Percentiles rank a stretch among this genome's conserved stretches.
These are phyloP conservation scores for Osmanthus fragrans DNA, from an alignment of 257 asterid genomes.

Conservation along the genomic window DNA sequence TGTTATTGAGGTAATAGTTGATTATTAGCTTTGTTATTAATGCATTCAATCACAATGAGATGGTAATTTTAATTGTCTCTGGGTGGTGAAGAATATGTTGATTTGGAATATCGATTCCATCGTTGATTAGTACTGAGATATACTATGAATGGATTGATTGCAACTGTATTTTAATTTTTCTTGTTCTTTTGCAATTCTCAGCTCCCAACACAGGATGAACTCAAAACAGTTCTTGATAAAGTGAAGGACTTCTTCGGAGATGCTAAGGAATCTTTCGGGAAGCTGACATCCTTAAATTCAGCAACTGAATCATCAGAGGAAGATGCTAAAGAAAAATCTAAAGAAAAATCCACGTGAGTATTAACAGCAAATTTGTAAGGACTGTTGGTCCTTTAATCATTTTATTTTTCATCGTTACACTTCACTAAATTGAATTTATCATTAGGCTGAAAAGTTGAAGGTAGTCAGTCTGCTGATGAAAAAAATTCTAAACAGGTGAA, in stretches of 20 bases:
- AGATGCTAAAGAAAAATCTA: conserved; percentile 44
- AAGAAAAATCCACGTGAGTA: conserved; percentile 64
- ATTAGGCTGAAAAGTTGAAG: conserved; percentile 49
- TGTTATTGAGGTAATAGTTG: conserved; percentile 70
- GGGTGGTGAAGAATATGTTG: neutral
- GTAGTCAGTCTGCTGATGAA: conserved; percentile 9
- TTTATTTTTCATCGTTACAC: neutral
- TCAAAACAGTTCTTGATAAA: conserved; percentile 83
- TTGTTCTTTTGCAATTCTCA: conserved; percentile 24
- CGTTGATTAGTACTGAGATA: neutral
- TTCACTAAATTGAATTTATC: conserved; percentile 1
- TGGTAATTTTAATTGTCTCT: neutral
- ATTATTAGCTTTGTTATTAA: neutral
- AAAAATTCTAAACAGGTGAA: conserved; percentile 15
- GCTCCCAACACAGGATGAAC: conserved; percentile 81
- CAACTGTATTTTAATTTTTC: neutral
- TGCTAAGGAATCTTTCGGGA: conserved; percentile 92
- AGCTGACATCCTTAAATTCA: conserved; percentile 63
- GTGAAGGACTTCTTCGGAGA: conserved; percentile 92
- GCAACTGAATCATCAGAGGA: conserved; percentile 53
- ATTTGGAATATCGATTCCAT: neutral
- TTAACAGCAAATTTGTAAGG: neutral
- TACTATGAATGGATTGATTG: neutral
- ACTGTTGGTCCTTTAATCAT: neutral
- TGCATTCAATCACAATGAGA: neutral